Base-by-base conservation (phyloP, 2,329 filamentous ascomycete species). In the Penicillium sp. region DNA sequence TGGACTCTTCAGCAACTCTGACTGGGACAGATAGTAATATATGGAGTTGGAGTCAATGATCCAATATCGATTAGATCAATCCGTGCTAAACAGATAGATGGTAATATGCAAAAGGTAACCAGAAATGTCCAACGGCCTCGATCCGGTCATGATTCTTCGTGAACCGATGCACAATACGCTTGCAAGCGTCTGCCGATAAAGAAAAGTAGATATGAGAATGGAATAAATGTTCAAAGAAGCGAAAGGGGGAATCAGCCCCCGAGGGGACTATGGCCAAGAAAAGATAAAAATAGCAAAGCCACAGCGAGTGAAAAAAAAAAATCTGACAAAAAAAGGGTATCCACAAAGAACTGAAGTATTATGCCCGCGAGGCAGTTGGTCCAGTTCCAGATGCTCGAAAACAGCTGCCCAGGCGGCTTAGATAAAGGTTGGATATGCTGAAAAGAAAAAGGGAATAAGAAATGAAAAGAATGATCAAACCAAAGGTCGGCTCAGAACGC, bases 331-430 rank as follows among this genome's bases (percentile, higher is more conserved):
- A 50, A 62, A 57, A 66, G 59, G 61, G 61, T 64, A 66, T 67
- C 55, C 59, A 67, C 56, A 60, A 53, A 67, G 67, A 65, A 63
- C n/a, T 58, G 62, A 64, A 62, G 54, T 50, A 61, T 59, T 59
- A 66, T 62, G 60, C 62, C 67, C 57, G 58, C 60, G 57, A 66
- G 43, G 44, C 58, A 63, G 51, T n/a, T 23, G 45, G 49, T 51
- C 44, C 43, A 31, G 35, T 42, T 53, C 58, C 60, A 50, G 39
- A 55, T 51, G 53, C 55, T 67, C 62, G 60, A 58, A 55, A 61
- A 60, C 29, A 62, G 64, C 64, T 66, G 62, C 64, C 63, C 64
- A 61, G 64, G 64, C 64, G 60, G 64, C 63, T 66, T n/a, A 14
- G 49, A 45, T 42, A 59, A 55, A 60, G 55, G 39, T 60, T 49